Evolutionary conservation across 352 stramenopile species (phyloP).

Genomic region (Phytophthora citrophthora): DNA sequence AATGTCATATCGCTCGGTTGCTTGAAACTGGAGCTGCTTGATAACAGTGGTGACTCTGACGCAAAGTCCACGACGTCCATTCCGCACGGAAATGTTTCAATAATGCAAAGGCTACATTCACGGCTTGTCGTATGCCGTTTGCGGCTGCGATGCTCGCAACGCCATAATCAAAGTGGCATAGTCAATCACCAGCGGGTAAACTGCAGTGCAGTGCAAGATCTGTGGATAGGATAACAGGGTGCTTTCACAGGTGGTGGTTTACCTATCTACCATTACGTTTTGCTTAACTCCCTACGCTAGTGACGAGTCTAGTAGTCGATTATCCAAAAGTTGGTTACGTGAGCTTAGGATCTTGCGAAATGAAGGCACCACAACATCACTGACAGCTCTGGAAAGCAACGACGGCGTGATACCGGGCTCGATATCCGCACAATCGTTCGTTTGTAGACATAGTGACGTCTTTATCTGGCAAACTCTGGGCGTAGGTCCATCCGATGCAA

Average conservation of each 20-base stretch:
- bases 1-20: background rate
- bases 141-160: constrained; percentile 8
- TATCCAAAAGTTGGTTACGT: constrained; percentile 6
- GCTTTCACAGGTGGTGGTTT: too few relatives aligned
- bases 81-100: constrained; percentile 3
- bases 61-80: constrained; percentile 18
- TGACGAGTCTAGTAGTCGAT: background rate
- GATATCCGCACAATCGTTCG: background rate
- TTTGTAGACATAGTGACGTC: background rate
- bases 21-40: background rate
- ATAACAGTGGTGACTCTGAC: background rate
- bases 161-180: constrained; percentile 22
- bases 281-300: background rate
- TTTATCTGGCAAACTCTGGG: background rate
- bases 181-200: background rate
- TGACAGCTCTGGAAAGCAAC: background rate
- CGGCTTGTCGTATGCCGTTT: constrained; percentile 1
- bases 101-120: constrained; percentile 11
- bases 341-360: constrained; percentile 3
- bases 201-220: background rate
- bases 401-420: background rate
- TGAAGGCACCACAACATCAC: background rate
- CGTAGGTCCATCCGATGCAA: background rate
- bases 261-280: background rate
- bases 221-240: constrained; percentile 1